Conservation (phyloP, 257 asterid species). For the Coffea canephora region DNA sequence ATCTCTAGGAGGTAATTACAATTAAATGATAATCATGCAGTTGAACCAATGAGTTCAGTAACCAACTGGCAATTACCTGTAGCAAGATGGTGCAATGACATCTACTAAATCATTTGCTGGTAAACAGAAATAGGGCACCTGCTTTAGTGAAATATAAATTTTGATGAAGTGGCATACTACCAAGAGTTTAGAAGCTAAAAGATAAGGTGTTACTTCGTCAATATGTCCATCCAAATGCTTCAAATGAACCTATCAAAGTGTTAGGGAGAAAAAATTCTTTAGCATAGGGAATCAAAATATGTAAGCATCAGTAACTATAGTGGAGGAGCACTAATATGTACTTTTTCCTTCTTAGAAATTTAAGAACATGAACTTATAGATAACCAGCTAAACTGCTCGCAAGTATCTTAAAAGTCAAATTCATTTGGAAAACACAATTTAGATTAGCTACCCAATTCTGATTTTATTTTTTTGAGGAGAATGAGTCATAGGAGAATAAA, state of each 20-base stretch:
- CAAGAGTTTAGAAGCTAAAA: conserved; percentile 22
- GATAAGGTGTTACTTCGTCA: conserved; percentile 67
- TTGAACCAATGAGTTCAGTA: neutral
- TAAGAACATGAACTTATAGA: neutral
- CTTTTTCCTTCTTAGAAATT: neutral
- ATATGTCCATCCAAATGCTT: conserved; percentile 97
- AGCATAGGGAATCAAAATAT: conserved; percentile 3
- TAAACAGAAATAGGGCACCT: conserved; percentile 99
- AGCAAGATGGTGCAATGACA: conserved; percentile 98
- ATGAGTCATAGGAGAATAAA: neutral
- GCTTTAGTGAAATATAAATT: conserved; percentile 41
- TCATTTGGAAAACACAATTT: neutral
- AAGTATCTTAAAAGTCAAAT: neutral
- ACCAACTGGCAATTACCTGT: conserved; percentile 51
- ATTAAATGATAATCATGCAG: neutral
- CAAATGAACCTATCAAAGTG: conserved; percentile 73
- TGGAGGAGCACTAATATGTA: neutral
- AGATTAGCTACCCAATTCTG: neutral
- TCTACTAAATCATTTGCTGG: conserved; percentile 97
- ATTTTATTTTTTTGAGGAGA: neutral
- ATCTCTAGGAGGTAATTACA: neutral
- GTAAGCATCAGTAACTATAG: neutral
- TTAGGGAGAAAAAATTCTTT: conserved; percentile 17
- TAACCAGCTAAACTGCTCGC: neutral
- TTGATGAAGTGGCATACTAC: conserved; percentile 35